Percentiles rank a stretch among this genome's conserved stretches.
Conservation (phyloP, 495 filamentous ascomycete species). For the Neurospora sp. region DNA sequence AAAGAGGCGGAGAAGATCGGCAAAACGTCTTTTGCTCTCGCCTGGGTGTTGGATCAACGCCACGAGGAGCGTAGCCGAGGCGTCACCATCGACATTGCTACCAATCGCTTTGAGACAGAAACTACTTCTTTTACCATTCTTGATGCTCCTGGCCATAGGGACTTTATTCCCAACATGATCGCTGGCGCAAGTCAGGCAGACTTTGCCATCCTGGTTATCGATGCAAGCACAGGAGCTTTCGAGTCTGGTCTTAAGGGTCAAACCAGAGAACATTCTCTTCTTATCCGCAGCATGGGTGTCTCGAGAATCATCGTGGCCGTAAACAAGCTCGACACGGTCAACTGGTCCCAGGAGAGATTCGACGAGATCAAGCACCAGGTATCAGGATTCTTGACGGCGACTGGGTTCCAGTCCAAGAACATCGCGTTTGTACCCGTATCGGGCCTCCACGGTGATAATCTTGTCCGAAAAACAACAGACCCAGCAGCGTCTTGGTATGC, state of each 20-base stretch:
- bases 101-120: constrained; percentile 83
- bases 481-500: constrained; percentile 63
- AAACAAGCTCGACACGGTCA: constrained; percentile 85
- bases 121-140: constrained; percentile 84
- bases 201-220: constrained; percentile 90
- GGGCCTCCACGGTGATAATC: constrained; percentile 79
- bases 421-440: constrained; percentile 82
- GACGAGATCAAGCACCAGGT: constrained; percentile 78
- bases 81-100: constrained; percentile 97
- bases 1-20: constrained; percentile 85
- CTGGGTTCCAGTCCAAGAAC: constrained; percentile 70
- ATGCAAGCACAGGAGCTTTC: constrained; percentile 78
- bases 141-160: constrained; percentile 86
- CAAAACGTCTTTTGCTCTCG: constrained; percentile 89
- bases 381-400: constrained; percentile 66
- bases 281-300: constrained; percentile 88
- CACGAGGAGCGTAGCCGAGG: constrained; percentile 78
- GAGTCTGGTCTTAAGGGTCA: constrained; percentile 90
- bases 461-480: constrained; percentile 51
- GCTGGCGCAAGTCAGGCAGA: constrained; percentile 92
- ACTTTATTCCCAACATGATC: constrained; percentile 99
- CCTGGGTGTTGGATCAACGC: constrained; percentile 91
- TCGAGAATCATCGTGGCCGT: constrained; percentile 78
- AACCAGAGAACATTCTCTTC: constrained; percentile 84
- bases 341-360: constrained; percentile 74